Percentiles rank a stretch among this genome's conserved stretches.
Evolutionary conservation across 257 asterid species (phyloP).

Genomic region (Cruciata laevipes): DNA sequence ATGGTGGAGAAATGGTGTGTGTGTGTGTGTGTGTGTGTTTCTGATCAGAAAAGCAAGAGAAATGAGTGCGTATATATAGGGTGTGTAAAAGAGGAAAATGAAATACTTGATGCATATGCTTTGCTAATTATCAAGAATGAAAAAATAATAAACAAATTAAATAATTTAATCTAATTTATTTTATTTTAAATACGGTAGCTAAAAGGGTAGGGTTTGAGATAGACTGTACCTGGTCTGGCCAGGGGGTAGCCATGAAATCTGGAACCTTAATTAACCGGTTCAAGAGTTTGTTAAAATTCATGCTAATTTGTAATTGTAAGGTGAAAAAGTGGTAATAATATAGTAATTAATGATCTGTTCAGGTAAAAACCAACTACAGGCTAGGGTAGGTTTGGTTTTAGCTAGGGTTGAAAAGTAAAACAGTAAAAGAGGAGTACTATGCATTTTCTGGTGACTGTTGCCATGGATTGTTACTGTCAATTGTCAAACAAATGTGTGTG

Average conservation of each 20-base stretch:
- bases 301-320: background rate
- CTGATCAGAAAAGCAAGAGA: conserved; percentile 10
- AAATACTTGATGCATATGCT: background rate
- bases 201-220: conserved; percentile 9
- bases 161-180: background rate
- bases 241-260: conserved; percentile 9
- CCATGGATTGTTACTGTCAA: conserved; percentile 11
- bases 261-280: conserved; percentile 7
- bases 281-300: background rate
- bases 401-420: conserved; percentile 5
- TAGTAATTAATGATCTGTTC: background rate
- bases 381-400: background rate
- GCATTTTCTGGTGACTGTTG: conserved; percentile 3
- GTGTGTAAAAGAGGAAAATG: conserved; percentile 4
- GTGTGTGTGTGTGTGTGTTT: conserved; percentile 11
- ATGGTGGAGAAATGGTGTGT: conserved; percentile 18
- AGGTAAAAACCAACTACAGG: background rate
- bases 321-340: background rate
- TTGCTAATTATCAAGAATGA: background rate
- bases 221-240: conserved; percentile 13
- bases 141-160: background rate
- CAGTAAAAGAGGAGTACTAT: too few species aligned
- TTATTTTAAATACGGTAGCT: background rate
- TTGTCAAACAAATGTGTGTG: conserved; percentile 9
- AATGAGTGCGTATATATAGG: background rate